These are phyloP conservation scores for Phytophthora fragariaefolia DNA, from an alignment of 352 stramenopile species.

Conservation along the genomic window DNA sequence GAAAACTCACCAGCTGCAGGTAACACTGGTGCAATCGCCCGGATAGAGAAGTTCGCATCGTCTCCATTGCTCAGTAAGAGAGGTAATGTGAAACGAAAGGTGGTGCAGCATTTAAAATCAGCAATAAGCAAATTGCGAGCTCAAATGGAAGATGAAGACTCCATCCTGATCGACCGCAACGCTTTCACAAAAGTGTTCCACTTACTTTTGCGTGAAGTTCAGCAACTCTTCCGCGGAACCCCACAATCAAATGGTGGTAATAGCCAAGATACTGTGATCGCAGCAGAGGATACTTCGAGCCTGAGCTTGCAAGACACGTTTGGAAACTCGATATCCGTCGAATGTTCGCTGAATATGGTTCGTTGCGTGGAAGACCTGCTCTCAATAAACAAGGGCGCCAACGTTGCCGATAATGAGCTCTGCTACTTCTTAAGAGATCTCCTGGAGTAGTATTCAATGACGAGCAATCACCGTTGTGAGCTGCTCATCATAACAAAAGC, in stretches of 20 bases:
- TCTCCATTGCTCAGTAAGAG: conserved; percentile 63
- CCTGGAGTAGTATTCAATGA: conserved; percentile 45
- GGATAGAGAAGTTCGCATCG: conserved; percentile 58
- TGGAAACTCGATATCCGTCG: conserved; percentile 50
- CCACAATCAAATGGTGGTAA: not conserved
- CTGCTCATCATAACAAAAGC: not conserved
- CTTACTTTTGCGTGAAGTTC: conserved; percentile 42
- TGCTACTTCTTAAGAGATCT: conserved; percentile 81
- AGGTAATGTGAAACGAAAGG: conserved; percentile 33
- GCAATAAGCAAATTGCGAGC: conserved; percentile 54
- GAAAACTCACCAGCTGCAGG: conserved; percentile 19
- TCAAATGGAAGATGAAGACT: conserved; percentile 73
- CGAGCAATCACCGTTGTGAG: conserved; percentile 5
- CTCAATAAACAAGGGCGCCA: conserved; percentile 46
- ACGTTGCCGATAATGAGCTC: conserved; percentile 56
- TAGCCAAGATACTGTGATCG: not conserved
- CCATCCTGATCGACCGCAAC: conserved; percentile 52
- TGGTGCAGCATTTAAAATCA: conserved; percentile 39
- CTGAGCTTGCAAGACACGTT: conserved; percentile 47
- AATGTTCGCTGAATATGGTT: conserved; percentile 56
- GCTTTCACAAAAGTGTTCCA: conserved; percentile 41
- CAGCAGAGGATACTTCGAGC: not conserved
- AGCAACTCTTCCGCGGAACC: conserved; percentile 43
- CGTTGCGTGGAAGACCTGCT: conserved; percentile 59
- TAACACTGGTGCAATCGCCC: conserved; percentile 27